phyloP scores from a whole-genome alignment of 257 asterid species.

The Fraxinus anomala region DNA sequence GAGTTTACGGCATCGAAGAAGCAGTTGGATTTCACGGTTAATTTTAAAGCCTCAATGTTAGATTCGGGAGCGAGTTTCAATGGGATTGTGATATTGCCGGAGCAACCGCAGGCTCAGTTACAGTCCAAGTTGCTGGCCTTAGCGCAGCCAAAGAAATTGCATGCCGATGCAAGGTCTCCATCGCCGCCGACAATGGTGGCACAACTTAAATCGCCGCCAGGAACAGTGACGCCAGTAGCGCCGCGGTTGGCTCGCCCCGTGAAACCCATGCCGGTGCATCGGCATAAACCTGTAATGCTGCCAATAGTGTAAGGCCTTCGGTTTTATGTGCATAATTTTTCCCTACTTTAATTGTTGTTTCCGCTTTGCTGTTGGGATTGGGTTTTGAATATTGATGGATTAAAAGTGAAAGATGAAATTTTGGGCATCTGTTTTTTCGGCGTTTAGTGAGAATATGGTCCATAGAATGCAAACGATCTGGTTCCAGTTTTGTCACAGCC shows the following conservation, averaged over 20 bases:
- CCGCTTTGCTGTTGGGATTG: not conserved
- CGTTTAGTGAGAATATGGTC: not conserved
- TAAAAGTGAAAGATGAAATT: not conserved
- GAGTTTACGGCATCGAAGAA: constrained; percentile 53
- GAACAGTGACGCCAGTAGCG: constrained; percentile 23
- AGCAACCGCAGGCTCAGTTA: constrained; percentile 51
- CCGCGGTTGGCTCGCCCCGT: constrained; percentile 35
- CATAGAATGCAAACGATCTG: not conserved
- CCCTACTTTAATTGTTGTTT: not conserved
- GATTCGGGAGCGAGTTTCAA: constrained; percentile 21
- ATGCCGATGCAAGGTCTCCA: constrained; percentile 31
- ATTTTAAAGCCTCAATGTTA: constrained; percentile 25
- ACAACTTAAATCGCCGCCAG: constrained; percentile 40
- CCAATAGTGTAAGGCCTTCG: constrained; percentile 37
- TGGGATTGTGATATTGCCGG: constrained; percentile 44
- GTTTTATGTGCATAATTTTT: not conserved
- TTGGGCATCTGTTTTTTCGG: not conserved
- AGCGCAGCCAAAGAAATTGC: constrained; percentile 37
- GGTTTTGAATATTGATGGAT: not conserved
- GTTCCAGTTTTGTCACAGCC: not conserved
- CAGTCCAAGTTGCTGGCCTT: constrained; percentile 50
- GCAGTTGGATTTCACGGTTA: constrained; percentile 65
- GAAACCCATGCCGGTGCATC: constrained; percentile 24
- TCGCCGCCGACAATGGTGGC: constrained; percentile 34
- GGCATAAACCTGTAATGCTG: constrained; percentile 33